phyloP scores from a whole-genome alignment of 1,284 basidiomycete species.

The Cutaneotrichosporon sp. region DNA sequence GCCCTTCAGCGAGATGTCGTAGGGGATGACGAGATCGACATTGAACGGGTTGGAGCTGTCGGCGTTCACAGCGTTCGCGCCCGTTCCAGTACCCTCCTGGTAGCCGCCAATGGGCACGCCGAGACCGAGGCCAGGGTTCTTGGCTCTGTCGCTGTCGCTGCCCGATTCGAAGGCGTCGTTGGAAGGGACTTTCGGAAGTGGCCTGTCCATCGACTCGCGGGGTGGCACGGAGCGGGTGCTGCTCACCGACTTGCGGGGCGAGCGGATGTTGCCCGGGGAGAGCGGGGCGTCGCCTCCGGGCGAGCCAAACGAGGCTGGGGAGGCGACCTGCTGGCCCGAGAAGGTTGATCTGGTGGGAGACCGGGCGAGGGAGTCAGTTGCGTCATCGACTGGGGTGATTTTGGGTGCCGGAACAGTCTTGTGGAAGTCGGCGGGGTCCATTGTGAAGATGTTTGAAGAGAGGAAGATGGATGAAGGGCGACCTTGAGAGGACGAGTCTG shows the following conservation, averaged over 20 bases:
- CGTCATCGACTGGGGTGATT: conserved; percentile 2
- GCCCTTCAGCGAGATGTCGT: neutral
- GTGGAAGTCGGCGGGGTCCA: conserved; percentile 7
- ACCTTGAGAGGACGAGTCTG: neutral
- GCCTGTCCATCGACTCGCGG: neutral
- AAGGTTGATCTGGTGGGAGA: conserved; percentile 3
- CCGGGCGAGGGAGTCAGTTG: neutral
- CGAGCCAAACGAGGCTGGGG: neutral
- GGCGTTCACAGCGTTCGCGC: neutral
- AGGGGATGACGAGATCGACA: conserved; percentile 52
- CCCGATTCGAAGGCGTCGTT: neutral
- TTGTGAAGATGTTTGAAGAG: conserved; percentile 1
- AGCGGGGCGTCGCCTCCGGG: neutral
- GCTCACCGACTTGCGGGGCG: neutral
- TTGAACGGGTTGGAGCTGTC: conserved; percentile 39
- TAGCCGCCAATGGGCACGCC: neutral
- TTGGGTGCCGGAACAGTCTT: conserved; percentile 6
- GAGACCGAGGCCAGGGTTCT: neutral
- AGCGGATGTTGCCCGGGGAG: neutral
- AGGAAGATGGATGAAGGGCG: neutral
- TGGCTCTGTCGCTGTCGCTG: neutral
- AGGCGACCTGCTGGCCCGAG: neutral
- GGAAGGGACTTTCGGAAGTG: neutral
- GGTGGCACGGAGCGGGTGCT: neutral
- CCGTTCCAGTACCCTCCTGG: neutral